These are phyloP conservation scores for Rhizomucor pusillus DNA, from an alignment of 371 early-diverging fungal species.

Conservation along the genomic window DNA sequence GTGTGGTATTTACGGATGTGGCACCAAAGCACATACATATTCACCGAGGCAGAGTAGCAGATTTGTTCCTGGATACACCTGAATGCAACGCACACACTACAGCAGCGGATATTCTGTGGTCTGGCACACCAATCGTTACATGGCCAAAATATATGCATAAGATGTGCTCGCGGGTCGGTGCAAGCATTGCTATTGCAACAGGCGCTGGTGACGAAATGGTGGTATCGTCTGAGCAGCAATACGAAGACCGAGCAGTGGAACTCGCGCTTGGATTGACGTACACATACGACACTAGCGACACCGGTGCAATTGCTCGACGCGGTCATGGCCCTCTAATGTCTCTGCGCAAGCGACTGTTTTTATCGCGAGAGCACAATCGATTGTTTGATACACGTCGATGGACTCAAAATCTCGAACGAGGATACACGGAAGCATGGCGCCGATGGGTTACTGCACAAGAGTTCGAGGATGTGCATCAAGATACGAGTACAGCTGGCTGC, in stretches of 20 bases:
- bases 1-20: constrained; percentile 91
- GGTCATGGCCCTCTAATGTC: constrained; percentile 66
- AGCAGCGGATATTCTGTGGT: constrained; percentile 92
- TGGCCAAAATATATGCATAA: constrained; percentile 89
- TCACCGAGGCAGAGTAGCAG: constrained; percentile 90
- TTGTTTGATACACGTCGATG: constrained; percentile 88
- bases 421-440: constrained; percentile 71
- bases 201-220: constrained; percentile 85
- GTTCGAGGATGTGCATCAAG: constrained; percentile 39
- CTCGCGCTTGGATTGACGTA: constrained; percentile 60
- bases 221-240: constrained; percentile 70
- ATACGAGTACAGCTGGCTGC: constrained; percentile 24
- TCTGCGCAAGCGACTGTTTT: constrained; percentile 72
- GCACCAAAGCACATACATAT: constrained; percentile 93
- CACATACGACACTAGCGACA: constrained; percentile 29
- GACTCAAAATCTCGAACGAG: constrained; percentile 84
- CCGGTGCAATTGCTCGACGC: constrained; percentile 39
- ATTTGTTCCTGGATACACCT: constrained; percentile 89
- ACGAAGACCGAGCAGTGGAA: constrained; percentile 76
- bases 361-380: constrained; percentile 70
- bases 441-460: constrained; percentile 73
- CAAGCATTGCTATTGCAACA: constrained; percentile 84
- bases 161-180: constrained; percentile 90
- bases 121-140: constrained; percentile 90
- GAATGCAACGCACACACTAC: constrained; percentile 97